A percentile compares a stretch with the other conserved stretches of the same genome.
Evolutionary conservation across 75 land plant species (phyloP).

Genomic region (Gnetum montanum): DNA sequence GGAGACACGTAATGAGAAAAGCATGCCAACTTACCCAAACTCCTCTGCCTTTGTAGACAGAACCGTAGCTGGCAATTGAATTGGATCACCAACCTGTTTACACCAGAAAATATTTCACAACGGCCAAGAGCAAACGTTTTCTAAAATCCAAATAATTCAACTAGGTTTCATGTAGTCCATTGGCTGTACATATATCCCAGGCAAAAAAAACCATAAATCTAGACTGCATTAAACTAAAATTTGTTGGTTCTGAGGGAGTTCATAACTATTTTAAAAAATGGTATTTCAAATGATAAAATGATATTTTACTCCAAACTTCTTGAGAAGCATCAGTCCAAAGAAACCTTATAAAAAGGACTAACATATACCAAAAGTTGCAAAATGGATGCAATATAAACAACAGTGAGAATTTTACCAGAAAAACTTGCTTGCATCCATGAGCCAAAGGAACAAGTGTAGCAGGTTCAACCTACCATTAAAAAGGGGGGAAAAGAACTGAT

Average conservation of each 20-base stretch:
- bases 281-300: not conserved
- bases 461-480: conserved; percentile 72
- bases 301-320: too few relatives aligned
- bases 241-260: too few relatives aligned
- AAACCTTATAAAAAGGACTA: too few relatives aligned
- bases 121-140: too few relatives aligned
- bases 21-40: conserved; percentile 68
- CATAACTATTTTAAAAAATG: not conserved
- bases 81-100: conserved; percentile 88
- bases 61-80: conserved; percentile 94
- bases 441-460: conserved; percentile 81
- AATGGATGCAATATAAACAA: not conserved
- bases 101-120: not conserved
- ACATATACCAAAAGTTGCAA: too few relatives aligned
- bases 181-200: too few relatives aligned
- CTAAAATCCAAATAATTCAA: too few relatives aligned
- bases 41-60: conserved; percentile 66
- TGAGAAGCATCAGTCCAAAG: too few relatives aligned
- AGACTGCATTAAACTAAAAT: too few relatives aligned
- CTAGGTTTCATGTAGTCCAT: too few relatives aligned
- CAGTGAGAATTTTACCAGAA: conserved; percentile 75
- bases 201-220: too few relatives aligned
- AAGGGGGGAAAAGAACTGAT: not conserved
- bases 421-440: conserved; percentile 91
- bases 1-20: too few relatives aligned